Percentiles rank a stretch among this genome's conserved stretches.
Evolutionary conservation across 2,329 filamentous ascomycete genomes (phyloP).

Genomic region (Fusarium euwallaceae): DNA sequence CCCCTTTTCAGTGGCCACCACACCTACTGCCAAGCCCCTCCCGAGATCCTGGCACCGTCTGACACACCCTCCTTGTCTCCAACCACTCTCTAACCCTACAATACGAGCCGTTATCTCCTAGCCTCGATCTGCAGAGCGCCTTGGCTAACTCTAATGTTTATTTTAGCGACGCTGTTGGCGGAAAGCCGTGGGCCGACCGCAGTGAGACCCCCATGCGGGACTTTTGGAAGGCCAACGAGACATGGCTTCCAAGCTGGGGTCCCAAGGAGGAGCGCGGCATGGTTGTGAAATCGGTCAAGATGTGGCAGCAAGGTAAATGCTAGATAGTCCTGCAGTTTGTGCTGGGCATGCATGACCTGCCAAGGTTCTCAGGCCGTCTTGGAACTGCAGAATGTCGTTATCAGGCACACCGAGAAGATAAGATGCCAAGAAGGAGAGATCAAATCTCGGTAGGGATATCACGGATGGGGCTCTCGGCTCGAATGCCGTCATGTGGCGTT

Average conservation of each 20-base stretch:
- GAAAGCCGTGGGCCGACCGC: constrained; percentile 60
- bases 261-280: constrained; percentile 52
- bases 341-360: not conserved
- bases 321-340: constrained; percentile 21
- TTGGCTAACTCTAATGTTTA: constrained; percentile 24
- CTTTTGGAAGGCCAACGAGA: constrained; percentile 55
- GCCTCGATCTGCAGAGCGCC: not conserved
- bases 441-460: not conserved
- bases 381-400: not conserved
- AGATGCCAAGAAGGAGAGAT: not conserved
- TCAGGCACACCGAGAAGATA: not conserved
- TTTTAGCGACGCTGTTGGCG: constrained; percentile 54
- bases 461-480: not conserved
- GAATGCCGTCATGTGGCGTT: constrained; percentile 1
- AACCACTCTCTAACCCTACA: not conserved
- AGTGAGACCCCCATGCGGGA: constrained; percentile 54
- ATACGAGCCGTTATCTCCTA: constrained; percentile 3
- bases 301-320: constrained; percentile 57
- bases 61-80: not conserved
- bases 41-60: not conserved
- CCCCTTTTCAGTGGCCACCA: not conserved
- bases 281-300: constrained; percentile 59
- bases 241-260: constrained; percentile 58
- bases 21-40: not conserved
- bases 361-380: not conserved